Percentiles rank a stretch among this genome's conserved stretches.
These are phyloP conservation scores for Eustoma russellianum DNA, from an alignment of 257 asterid genomes.

Conservation along the genomic window DNA sequence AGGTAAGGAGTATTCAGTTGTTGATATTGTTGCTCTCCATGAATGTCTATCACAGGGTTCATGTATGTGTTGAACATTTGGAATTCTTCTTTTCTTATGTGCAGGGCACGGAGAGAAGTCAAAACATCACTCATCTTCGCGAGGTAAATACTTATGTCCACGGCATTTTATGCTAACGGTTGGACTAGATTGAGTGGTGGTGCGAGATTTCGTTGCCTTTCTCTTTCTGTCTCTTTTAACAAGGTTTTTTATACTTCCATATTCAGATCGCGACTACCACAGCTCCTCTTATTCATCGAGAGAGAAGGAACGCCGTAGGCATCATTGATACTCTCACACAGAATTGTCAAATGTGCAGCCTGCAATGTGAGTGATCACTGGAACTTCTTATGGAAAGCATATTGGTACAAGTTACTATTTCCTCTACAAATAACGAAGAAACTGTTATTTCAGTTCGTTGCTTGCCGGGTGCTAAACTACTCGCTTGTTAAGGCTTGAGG, in stretches of 20 bases:
- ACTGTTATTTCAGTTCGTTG: too few relatives aligned
- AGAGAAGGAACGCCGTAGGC: conserved; percentile 74
- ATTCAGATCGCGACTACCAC: conserved; percentile 62
- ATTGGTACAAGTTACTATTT: too few relatives aligned
- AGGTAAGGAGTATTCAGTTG: conserved; percentile 17
- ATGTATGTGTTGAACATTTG: not conserved
- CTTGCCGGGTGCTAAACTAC: too few relatives aligned
- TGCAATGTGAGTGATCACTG: too few relatives aligned
- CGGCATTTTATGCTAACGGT: too few relatives aligned
- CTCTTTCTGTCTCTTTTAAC: not conserved
- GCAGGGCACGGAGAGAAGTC: conserved; percentile 62
- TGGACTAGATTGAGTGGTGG: too few relatives aligned
- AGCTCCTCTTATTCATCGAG: conserved; percentile 56
- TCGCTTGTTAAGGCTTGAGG: too few relatives aligned
- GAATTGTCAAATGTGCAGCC: too few relatives aligned
- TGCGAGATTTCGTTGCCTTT: too few relatives aligned
- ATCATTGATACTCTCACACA: conserved; percentile 39
- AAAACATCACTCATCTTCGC: conserved; percentile 52
- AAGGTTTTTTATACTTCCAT: not conserved
- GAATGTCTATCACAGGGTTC: not conserved
- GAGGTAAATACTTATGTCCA: conserved; percentile 17
- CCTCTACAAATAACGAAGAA: too few relatives aligned
- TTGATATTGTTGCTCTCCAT: not conserved
- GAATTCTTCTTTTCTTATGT: conserved; percentile 4
- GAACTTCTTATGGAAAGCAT: too few relatives aligned